Evolutionary conservation across 805 yeast species (phyloP).

Genomic region (Pichia sporocuriosa): DNA sequence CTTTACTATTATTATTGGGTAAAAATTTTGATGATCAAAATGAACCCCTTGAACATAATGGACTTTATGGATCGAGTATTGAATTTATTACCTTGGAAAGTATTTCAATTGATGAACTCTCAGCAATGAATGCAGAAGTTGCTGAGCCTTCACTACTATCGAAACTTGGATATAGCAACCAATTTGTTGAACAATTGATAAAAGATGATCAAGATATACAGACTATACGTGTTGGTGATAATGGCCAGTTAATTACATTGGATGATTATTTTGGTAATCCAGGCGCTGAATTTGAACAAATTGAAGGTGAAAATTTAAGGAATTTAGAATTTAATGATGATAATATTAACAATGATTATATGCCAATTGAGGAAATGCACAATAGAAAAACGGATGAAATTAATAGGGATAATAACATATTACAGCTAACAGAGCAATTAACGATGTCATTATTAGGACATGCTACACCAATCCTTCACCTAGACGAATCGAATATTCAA

Average conservation of each 20-base stretch:
- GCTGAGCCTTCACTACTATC: neutral
- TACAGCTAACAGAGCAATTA: slow-evolving; percentile 22
- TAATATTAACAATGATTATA: neutral
- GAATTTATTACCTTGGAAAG: slow-evolving; percentile 29
- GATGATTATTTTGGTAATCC: slow-evolving; percentile 26
- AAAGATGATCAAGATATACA: slow-evolving; percentile 29
- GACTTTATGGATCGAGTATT: slow-evolving; percentile 25
- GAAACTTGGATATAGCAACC: slow-evolving; percentile 23
- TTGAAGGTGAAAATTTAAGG: slow-evolving; percentile 7
- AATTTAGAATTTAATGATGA: neutral
- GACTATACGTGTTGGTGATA: slow-evolving; percentile 21
- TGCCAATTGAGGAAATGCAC: neutral
- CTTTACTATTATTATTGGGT: slow-evolving; percentile 24
- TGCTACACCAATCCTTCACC: neutral
- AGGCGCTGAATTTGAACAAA: slow-evolving; percentile 11
- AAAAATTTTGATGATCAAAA: slow-evolving; percentile 6
- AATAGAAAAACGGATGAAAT: neutral
- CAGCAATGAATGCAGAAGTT: neutral
- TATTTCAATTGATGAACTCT: slow-evolving; percentile 19
- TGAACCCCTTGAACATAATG: neutral
- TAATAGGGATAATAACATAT: slow-evolving; percentile 2
- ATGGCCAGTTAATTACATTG: slow-evolving; percentile 25
- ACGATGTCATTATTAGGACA: slow-evolving; percentile 23
- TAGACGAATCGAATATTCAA: neutral
- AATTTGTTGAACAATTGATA: slow-evolving; percentile 26